A percentile compares a stretch with the other conserved stretches of the same genome.
phyloP scores from a whole-genome alignment of 805 yeast genomes.

The Monosporozyma solicola region DNA sequence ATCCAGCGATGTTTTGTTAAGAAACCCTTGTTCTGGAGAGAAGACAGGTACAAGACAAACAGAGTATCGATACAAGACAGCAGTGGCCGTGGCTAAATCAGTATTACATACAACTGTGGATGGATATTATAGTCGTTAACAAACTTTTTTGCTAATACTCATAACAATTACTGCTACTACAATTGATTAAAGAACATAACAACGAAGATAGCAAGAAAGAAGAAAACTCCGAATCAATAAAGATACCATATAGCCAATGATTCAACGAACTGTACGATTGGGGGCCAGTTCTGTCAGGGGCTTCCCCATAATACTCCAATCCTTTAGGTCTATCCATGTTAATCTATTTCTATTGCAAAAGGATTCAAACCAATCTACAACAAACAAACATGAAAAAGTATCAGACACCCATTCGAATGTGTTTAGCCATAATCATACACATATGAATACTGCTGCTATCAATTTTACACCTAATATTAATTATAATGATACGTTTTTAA shows the following conservation, averaged over 20 bases:
- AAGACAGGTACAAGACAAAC: neutral
- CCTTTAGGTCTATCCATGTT: neutral
- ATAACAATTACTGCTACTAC: too few species aligned
- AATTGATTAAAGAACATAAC: too few species aligned
- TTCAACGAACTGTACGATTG: neutral
- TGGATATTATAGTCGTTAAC: too few species aligned
- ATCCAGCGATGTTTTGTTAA: neutral
- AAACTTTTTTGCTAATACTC: too few species aligned
- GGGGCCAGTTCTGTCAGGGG: neutral
- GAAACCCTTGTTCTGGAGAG: neutral
- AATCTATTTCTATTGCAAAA: neutral
- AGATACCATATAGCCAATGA: too few species aligned
- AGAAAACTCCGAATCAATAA: too few species aligned
- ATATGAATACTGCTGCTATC: slow-evolving; percentile 30
- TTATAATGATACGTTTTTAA: neutral
- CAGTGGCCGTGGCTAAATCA: too few species aligned
- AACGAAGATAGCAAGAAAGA: too few species aligned
- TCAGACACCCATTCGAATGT: neutral
- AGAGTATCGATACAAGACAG: neutral
- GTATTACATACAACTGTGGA: too few species aligned
- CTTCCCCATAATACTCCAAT: neutral
- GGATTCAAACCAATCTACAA: neutral
- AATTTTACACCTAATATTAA: slow-evolving; percentile 32
- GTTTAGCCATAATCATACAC: slow-evolving; percentile 1
- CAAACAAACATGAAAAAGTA: neutral